These are phyloP conservation scores for Symbiodinium pilosum DNA, from an alignment of 73 alveolate genomes.

Conservation along the genomic window DNA sequence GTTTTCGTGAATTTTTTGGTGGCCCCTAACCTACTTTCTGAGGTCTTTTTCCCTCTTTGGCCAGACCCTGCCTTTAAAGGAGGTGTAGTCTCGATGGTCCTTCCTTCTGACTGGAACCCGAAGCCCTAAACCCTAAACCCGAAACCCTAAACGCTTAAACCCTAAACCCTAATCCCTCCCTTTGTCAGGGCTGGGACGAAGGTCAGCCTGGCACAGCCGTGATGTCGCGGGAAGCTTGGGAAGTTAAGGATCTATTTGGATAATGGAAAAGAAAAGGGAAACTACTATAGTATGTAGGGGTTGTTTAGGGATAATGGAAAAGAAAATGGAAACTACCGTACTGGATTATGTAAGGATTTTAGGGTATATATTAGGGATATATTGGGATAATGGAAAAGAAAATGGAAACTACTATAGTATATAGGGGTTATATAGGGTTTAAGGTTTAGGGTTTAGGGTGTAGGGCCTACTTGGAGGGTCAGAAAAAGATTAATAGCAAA, in stretches of 20 bases:
- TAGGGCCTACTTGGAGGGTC: too few relatives aligned
- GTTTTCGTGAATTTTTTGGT: too few relatives aligned
- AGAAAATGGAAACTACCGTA: neutral
- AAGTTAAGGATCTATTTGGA: neutral
- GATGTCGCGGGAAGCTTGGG: conserved; percentile 7
- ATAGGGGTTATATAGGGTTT: too few relatives aligned
- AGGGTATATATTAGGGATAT: neutral
- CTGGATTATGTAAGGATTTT: neutral
- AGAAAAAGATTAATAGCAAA: too few relatives aligned
- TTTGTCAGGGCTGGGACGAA: neutral
- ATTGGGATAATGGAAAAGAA: neutral
- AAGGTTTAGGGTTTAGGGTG: neutral
- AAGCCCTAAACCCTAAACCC: neutral
- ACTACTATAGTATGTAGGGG: neutral
- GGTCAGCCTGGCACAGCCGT: neutral
- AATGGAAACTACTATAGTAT: too few relatives aligned
- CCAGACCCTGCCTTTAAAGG: too few relatives aligned
- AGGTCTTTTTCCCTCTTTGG: too few relatives aligned
- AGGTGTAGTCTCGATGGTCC: too few relatives aligned
- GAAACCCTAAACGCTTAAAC: neutral
- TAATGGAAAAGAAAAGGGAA: neutral
- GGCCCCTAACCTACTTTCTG: too few relatives aligned
- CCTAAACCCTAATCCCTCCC: neutral
- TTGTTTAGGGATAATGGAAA: neutral
- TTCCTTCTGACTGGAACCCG: neutral